Conservation (phyloP, 495 filamentous ascomycete genomes). For the Glutinoglossum americanum region DNA sequence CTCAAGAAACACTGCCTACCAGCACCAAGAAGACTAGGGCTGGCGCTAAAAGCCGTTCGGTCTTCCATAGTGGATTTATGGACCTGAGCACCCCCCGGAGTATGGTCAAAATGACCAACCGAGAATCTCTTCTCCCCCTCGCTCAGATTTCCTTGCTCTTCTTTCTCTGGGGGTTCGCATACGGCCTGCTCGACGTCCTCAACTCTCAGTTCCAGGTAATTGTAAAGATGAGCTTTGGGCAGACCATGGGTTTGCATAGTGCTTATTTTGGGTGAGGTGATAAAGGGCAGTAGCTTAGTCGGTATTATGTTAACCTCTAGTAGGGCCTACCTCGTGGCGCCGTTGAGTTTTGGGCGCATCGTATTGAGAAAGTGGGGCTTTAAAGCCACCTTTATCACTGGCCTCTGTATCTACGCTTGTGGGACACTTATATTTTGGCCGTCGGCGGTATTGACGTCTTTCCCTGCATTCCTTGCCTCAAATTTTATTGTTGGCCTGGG, state of each 20-base stretch:
- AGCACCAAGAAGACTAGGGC: neutral
- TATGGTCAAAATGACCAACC: constrained; percentile 22
- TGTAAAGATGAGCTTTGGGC: constrained; percentile 22
- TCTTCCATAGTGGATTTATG: neutral
- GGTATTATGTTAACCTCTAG: neutral
- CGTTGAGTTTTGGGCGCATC: constrained; percentile 33
- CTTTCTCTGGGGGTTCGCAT: constrained; percentile 76
- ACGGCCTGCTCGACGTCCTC: constrained; percentile 57
- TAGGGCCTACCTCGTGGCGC: constrained; percentile 29
- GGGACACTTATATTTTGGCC: constrained; percentile 55
- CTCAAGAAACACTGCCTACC: neutral
- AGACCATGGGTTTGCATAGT: constrained; percentile 29
- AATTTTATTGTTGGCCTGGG: constrained; percentile 49
- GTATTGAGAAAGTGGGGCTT: constrained; percentile 43
- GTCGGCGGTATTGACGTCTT: constrained; percentile 43
- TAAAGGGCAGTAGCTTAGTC: constrained; percentile 6
- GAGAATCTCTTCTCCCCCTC: constrained; percentile 32
- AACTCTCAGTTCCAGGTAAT: constrained; percentile 37
- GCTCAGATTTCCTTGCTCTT: constrained; percentile 53
- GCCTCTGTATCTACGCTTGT: constrained; percentile 39
- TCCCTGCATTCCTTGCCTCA: constrained; percentile 39
- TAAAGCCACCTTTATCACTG: constrained; percentile 42
- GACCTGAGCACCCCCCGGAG: neutral
- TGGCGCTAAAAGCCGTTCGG: neutral
- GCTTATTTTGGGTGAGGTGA: constrained; percentile 24